A percentile compares a stretch with the other conserved stretches of the same genome.
Conservation (phyloP, 805 yeast species). For the Saccharomycopsis oosterbeekiorum region DNA sequence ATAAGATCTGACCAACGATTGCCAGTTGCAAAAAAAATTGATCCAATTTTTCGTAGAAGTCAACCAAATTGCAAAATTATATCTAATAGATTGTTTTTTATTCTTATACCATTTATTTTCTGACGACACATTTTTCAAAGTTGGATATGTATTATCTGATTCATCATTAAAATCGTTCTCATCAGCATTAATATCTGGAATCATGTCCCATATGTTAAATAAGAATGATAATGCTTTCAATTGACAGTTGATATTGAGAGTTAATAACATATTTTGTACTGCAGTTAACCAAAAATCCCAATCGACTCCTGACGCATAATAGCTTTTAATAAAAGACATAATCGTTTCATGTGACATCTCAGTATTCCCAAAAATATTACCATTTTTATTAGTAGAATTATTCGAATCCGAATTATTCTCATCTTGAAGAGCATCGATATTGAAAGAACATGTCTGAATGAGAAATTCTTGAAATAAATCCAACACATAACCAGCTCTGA, state of each 20-base stretch:
- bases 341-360: not conserved
- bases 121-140: not conserved
- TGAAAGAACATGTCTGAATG: conserved; percentile 19
- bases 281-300: conserved; percentile 76
- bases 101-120: conserved; percentile 31
- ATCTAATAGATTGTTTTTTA: conserved; percentile 33
- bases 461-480: conserved; percentile 31
- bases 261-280: conserved; percentile 44
- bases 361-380: not conserved
- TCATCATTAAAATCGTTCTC: not conserved
- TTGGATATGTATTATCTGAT: not conserved
- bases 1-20: conserved; percentile 63
- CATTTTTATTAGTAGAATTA: not conserved
- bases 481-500: conserved; percentile 31
- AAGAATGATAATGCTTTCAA: conserved; percentile 55
- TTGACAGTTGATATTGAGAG: conserved; percentile 53
- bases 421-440: conserved; percentile 23
- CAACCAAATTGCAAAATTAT: conserved; percentile 45
- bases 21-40: conserved; percentile 64
- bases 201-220: conserved; percentile 64
- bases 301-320: conserved; percentile 30
- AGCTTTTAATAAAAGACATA: conserved; percentile 10
- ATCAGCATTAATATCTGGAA: conserved; percentile 32
- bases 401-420: not conserved
- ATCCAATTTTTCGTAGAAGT: conserved; percentile 42